A percentile compares a stretch with the other conserved stretches of the same genome.
phyloP scores from a whole-genome alignment of 1,139 yeast genomes.

The Arxiozyma heterogenica region DNA sequence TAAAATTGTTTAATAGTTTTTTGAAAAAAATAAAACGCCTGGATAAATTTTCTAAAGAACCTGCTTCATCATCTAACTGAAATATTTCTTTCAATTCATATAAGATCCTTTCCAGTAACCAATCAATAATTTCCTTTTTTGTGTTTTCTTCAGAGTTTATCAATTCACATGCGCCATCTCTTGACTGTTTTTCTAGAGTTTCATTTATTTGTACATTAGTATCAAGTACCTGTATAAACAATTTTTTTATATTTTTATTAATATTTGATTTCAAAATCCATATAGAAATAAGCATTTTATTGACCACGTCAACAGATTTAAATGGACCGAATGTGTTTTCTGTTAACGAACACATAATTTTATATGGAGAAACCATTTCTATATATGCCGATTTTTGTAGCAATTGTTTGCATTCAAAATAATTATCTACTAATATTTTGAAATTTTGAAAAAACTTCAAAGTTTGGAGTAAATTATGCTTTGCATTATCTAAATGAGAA shows the following conservation, averaged over 20 bases:
- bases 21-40: conserved; percentile 77
- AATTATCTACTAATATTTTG: conserved; percentile 78
- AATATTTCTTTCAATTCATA: conserved; percentile 71
- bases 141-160: conserved; percentile 54
- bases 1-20: conserved; percentile 55
- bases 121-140: conserved; percentile 53
- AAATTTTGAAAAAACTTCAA: conserved; percentile 82
- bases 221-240: conserved; percentile 43
- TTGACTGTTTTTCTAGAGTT: conserved; percentile 25
- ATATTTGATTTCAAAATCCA: conserved; percentile 55
- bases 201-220: conserved; percentile 22
- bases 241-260: conserved; percentile 64
- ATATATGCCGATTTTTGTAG: conserved; percentile 46
- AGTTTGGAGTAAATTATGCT: conserved; percentile 69
- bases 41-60: conserved; percentile 75
- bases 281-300: conserved; percentile 55
- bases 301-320: conserved; percentile 76
- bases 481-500: conserved; percentile 68
- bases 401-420: conserved; percentile 49
- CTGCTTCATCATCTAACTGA: conserved; percentile 79
- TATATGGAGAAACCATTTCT: conserved; percentile 57
- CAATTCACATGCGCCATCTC: conserved; percentile 53
- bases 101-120: conserved; percentile 67
- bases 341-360: conserved; percentile 72
- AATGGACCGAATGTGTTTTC: conserved; percentile 64